These are phyloP conservation scores for Passiflora organensis DNA, from an alignment of 345 rosid genomes.

Conservation along the genomic window DNA sequence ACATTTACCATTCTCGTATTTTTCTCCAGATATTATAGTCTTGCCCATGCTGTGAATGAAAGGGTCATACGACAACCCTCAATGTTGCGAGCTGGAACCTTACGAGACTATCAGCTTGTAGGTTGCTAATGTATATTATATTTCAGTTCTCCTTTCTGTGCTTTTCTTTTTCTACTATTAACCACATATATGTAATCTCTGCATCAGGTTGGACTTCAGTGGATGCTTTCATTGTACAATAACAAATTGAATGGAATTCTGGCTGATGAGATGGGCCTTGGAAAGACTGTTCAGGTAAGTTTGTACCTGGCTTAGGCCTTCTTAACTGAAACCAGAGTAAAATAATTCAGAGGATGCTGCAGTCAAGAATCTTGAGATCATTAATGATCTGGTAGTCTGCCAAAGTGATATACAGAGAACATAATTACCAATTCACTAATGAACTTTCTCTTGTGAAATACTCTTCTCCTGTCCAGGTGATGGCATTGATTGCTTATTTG, in stretches of 20 bases:
- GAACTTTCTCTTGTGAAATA: constrained; percentile 12
- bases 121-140: constrained; percentile 26
- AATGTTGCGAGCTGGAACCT: constrained; percentile 86
- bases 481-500: constrained; percentile 97
- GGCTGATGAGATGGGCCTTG: constrained; percentile 99
- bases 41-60: constrained; percentile 99
- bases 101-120: constrained; percentile 99
- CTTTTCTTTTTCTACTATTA: constrained; percentile 6
- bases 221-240: constrained; percentile 99
- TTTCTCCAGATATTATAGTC: constrained; percentile 72
- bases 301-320: constrained; percentile 3
- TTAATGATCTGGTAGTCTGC: background rate
- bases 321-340: background rate
- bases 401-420: constrained; percentile 6
- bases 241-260: constrained; percentile 97
- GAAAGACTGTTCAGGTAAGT: constrained; percentile 97
- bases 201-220: constrained; percentile 91
- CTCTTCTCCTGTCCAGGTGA: constrained; percentile 52
- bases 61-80: constrained; percentile 88
- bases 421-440: background rate
- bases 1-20: constrained; percentile 5
- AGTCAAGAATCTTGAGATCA: background rate
- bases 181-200: constrained; percentile 2
- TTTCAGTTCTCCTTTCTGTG: constrained; percentile 8
- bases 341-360: too few species aligned